Evolutionary conservation across 495 filamentous ascomycete genomes (phyloP), one percentile per base, ranked within the genome.

Genomic region (Penicillium coffeae): DNA sequence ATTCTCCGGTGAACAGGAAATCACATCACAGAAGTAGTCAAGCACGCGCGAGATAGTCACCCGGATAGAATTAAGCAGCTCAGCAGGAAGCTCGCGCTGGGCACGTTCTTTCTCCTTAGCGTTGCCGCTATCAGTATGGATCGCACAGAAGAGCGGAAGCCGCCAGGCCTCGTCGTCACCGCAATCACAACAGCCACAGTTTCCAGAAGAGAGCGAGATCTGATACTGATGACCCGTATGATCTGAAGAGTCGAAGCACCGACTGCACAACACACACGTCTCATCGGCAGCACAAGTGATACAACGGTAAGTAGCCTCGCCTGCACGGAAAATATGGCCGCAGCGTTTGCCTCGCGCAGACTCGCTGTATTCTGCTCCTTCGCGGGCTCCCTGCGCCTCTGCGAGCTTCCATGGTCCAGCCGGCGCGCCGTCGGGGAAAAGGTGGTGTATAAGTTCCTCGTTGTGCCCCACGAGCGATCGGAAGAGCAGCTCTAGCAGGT

Each of bases 1-100:
- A 68, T 97, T 91, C 65, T 98, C 93, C 4, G 94, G 94, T 5
- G 94, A 93, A 67, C 93, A 98, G 2, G 93, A 95, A 42, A 98
- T 88, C 50, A 98, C 90, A 74, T 98, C 93, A 66, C 89, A 94
- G 45, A 97, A 81, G 64, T 95, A 98, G 66, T 98, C 92, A 47
- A 96, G 77, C 21, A 82, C 85, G 47, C 89, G 80, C 0, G 86
- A 80, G 52, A 98, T 85, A 2, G 94, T 96, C 71, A 87, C 84
- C 21, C 83, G 77, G 42, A 96, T 91, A 51, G 78, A 82, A 39
- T 80, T 67, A 19, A 87, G 63, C 38, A 96, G 75, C 19, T 92
- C 90, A 20, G 80, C 69, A 2, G 91, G 89, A 7, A 96, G 64
- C 46, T 77, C 75, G 12, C 56, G 48, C 42, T 60, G 56, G 16